A percentile compares a stretch with the other conserved stretches of the same genome.
phyloP scores from a whole-genome alignment of 1,284 basidiomycete species.

The Cystobasidiaceae sp. region DNA sequence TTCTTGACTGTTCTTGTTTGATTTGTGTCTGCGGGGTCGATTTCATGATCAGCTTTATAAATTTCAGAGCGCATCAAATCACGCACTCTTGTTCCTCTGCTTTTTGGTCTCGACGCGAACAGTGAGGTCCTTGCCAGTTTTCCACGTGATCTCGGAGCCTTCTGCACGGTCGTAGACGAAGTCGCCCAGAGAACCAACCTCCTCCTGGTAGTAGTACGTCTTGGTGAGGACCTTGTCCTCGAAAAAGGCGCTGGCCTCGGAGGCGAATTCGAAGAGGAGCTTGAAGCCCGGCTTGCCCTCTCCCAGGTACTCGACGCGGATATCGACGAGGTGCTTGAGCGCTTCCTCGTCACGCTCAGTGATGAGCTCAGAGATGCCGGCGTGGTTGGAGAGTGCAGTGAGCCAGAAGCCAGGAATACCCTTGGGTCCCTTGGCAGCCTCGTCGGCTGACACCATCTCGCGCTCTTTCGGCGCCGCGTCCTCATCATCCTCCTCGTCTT shows the following conservation, averaged over 20 bases:
- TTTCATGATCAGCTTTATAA: slow-evolving; percentile 39
- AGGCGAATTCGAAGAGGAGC: slow-evolving; percentile 70
- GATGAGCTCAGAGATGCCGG: slow-evolving; percentile 79
- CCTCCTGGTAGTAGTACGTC: slow-evolving; percentile 85
- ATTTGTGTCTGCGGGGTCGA: slow-evolving; percentile 65
- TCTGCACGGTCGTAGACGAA: slow-evolving; percentile 77
- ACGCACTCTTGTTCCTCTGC: slow-evolving; percentile 93
- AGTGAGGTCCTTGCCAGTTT: slow-evolving; percentile 95
- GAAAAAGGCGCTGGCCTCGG: slow-evolving; percentile 73
- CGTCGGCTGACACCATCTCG: slow-evolving; percentile 38
- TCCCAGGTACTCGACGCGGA: slow-evolving; percentile 59
- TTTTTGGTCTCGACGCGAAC: slow-evolving; percentile 99
- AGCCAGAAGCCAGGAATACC: slow-evolving; percentile 98
- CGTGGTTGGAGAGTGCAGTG: slow-evolving; percentile 87
- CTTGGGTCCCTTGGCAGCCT: slow-evolving; percentile 49
- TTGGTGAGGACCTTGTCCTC: slow-evolving; percentile 78
- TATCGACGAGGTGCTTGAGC: slow-evolving; percentile 62
- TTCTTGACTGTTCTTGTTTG: slow-evolving; percentile 87
- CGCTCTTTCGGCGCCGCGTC: slow-evolving; percentile 49
- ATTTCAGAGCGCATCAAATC: no score
- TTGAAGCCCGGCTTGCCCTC: slow-evolving; percentile 76
- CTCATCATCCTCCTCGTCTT: slow-evolving; percentile 53
- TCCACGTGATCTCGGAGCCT: slow-evolving; percentile 75
- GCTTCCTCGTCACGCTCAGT: slow-evolving; percentile 82
- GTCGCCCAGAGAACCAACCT: slow-evolving; percentile 74